These are phyloP conservation scores for Thecaphora thlaspeos DNA, from an alignment of 1,284 basidiomycete species.

Conservation along the genomic window DNA sequence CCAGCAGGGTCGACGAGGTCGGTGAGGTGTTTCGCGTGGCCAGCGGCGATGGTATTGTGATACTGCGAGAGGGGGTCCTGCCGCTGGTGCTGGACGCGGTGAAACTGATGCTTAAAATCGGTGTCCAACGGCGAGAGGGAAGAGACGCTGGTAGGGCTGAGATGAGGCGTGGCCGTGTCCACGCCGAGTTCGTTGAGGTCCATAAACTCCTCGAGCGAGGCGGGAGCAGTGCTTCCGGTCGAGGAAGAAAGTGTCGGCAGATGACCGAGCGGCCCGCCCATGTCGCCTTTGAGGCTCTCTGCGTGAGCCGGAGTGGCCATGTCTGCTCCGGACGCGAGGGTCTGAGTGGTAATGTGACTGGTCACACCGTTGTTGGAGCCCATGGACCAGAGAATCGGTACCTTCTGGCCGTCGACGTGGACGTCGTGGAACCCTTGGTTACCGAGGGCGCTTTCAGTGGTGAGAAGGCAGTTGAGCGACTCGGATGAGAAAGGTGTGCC, in stretches of 20 bases:
- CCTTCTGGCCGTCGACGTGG: background rate
- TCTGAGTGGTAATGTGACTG: conserved; percentile 8
- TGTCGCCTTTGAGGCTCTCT: conserved; percentile 12
- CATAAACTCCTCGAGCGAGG: conserved; percentile 9
- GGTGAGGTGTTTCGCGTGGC: conserved; percentile 24
- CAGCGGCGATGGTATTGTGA: conserved; percentile 24
- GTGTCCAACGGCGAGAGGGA: conserved; percentile 13
- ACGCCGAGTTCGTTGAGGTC: conserved; percentile 4
- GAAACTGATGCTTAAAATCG: background rate
- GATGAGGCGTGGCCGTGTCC: conserved; percentile 13
- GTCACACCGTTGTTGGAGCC: background rate
- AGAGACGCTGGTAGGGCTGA: conserved; percentile 15
- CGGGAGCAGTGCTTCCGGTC: too few relatives aligned
- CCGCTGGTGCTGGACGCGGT: too few relatives aligned
- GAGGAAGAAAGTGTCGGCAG: conserved; percentile 3
- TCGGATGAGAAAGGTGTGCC: conserved; percentile 7
- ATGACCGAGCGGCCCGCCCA: conserved; percentile 16
- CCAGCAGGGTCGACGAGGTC: conserved; percentile 26
- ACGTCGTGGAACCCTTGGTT: conserved; percentile 1
- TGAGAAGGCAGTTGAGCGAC: conserved; percentile 13
- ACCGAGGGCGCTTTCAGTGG: conserved; percentile 4
- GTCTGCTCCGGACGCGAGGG: conserved; percentile 4
- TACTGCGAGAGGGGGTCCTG: conserved; percentile 24
- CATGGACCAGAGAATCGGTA: conserved; percentile 10
- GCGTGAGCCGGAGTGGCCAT: conserved; percentile 11